Evolutionary conservation across 441 rosid genomes (phyloP).

Genomic region (Arabidopsis lyrata): DNA sequence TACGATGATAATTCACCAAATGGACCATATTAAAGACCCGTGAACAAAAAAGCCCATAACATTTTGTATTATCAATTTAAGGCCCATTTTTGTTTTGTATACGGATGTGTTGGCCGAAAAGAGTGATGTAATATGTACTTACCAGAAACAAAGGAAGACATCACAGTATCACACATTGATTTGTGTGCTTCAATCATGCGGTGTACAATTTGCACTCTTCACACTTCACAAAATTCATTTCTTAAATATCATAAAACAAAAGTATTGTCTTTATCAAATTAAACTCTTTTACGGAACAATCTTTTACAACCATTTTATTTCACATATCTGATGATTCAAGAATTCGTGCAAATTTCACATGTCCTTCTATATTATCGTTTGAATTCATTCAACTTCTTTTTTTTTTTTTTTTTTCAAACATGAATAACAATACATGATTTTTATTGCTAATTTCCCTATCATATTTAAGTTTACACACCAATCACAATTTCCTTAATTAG

Average conservation of each 20-base stretch:
- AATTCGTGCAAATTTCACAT: not conserved
- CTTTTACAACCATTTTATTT: not conserved
- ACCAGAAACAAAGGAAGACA: slow-evolving; percentile 4
- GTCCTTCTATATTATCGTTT: not conserved
- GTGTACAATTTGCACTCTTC: slow-evolving; percentile 36
- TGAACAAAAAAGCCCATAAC: slow-evolving; percentile 1
- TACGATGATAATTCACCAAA: not conserved
- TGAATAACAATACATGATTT: not conserved
- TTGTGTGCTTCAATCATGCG: slow-evolving; percentile 33
- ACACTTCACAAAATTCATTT: not conserved
- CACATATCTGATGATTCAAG: not conserved
- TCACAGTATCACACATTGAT: slow-evolving; percentile 31
- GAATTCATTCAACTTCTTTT: too few relatives aligned
- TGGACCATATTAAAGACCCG: not conserved
- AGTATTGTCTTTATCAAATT: not conserved
- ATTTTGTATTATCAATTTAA: not conserved
- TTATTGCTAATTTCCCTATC: not conserved
- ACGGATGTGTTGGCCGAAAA: not conserved
- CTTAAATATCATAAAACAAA: not conserved
- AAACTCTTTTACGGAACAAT: not conserved
- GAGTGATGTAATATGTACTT: slow-evolving; percentile 8
- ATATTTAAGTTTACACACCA: not conserved
- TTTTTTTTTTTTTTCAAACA: not conserved
- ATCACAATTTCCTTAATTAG: slow-evolving; percentile 11
- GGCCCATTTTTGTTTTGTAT: slow-evolving; percentile 24